Conservation (phyloP, 2,329 filamentous ascomycete species). For the Xylaria hypoxylon region DNA sequence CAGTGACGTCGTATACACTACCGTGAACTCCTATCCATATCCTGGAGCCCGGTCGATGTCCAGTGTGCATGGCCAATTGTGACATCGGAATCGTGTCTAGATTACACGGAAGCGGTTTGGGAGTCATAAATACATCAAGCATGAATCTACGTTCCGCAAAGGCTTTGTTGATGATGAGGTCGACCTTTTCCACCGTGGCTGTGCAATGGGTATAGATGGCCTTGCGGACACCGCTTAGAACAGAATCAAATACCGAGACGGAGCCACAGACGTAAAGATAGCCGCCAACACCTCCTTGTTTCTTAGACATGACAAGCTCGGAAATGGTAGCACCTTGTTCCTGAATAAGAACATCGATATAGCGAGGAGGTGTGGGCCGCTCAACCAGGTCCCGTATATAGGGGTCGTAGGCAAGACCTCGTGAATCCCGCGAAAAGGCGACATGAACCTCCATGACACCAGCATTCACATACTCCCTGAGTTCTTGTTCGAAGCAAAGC, state of each 20-base stretch:
- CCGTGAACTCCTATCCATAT: slow-evolving; percentile 67
- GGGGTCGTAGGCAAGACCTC: slow-evolving; percentile 60
- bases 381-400: slow-evolving; percentile 59
- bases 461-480: slow-evolving; percentile 59
- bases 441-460: slow-evolving; percentile 65
- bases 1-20: slow-evolving; percentile 65
- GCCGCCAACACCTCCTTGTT: slow-evolving; percentile 62
- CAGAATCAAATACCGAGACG: slow-evolving; percentile 63
- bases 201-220: slow-evolving; percentile 66
- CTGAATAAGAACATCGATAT: slow-evolving; percentile 64
- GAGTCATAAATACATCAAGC: slow-evolving; percentile 69
- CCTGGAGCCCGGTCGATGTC: slow-evolving; percentile 58
- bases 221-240: slow-evolving; percentile 67
- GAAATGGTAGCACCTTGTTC: slow-evolving; percentile 64
- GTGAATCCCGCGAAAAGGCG: slow-evolving; percentile 63
- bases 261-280: slow-evolving; percentile 64
- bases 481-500: slow-evolving; percentile 63
- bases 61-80: slow-evolving; percentile 62
- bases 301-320: slow-evolving; percentile 68
- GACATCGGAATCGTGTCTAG: slow-evolving; percentile 63
- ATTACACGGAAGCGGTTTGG: slow-evolving; percentile 63
- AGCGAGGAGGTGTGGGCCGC: slow-evolving; percentile 61
- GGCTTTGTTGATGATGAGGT: slow-evolving; percentile 62
- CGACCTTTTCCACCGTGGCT: slow-evolving; percentile 63
- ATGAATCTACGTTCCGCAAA: slow-evolving; percentile 68